Base-by-base conservation (phyloP, 192 early-diverging fungal genomes). In the Coemansia sp. region DNA sequence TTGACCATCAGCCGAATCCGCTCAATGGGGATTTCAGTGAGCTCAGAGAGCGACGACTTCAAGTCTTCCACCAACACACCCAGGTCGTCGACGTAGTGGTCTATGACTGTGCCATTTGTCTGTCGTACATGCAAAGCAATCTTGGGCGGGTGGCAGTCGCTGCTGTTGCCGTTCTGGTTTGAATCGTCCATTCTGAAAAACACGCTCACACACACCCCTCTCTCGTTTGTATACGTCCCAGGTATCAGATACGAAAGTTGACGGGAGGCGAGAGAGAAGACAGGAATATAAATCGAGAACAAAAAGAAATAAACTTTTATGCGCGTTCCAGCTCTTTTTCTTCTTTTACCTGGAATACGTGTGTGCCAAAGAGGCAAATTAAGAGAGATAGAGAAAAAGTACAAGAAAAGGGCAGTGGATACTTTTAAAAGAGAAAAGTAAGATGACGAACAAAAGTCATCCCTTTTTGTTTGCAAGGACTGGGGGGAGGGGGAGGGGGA, bases 1-100 rank as follows among this genome's bases (percentile, higher is more conserved):
- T 66, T 66, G 0, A 71, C 43, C 65, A 75, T 71, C 58, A 80
- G 59, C 42, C 77, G 63, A 59, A 80, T 80, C 58, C 69, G 56
- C 22, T 61, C 69, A 13, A 64, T 43, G 17, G 77, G 77, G 42
- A 80, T 67, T 34, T 67, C 65, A 6, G 66, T 74, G 40, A 58
- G 55, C 58, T 75, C 62, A 0, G 71, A 57, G 15, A 80, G 59
- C 33, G 64, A 38, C 43, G 20, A 35, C 59, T 80, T 80, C 48
- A 80, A 62, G 20, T 70, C 76, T 22, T 48, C 53, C 25, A 79
- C 45, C 23, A 61, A 42, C n/a, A 67, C 29, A 15, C 14, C 36
- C 19, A 45, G 53, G 15, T 50, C 42, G 11, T 19, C 9, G 32
- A 69, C 67, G 15, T 45, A 9, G 57, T 69, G 70, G 36, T 72